Percentiles rank a stretch among this genome's conserved stretches.
These are phyloP conservation scores for Pelargonium exstipulatum DNA, from an alignment of 441 rosid species.

Conservation along the genomic window DNA sequence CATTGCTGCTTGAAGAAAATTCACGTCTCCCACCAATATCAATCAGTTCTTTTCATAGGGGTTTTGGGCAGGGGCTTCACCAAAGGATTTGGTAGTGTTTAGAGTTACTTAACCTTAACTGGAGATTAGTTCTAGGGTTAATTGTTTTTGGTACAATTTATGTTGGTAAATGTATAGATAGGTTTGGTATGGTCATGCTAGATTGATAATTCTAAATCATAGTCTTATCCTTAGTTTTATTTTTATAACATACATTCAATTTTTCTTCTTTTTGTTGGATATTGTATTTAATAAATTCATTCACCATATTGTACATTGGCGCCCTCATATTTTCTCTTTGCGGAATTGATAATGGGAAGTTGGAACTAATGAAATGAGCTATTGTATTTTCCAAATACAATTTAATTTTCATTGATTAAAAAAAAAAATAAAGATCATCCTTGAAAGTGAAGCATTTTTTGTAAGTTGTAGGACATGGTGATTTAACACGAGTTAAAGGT, in stretches of 20 bases:
- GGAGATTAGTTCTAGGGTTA: neutral
- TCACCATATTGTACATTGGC: no score
- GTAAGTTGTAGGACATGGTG: neutral
- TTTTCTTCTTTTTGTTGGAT: no score
- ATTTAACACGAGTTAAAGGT: neutral
- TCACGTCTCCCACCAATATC: neutral
- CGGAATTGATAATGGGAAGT: neutral
- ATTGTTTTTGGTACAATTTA: neutral
- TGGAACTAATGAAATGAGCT: neutral
- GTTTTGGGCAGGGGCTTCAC: neutral
- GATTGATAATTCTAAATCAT: no score
- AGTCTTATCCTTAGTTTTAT: no score
- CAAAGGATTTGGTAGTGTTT: neutral
- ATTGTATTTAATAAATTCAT: no score
- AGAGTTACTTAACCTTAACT: neutral
- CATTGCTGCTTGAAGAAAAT: neutral
- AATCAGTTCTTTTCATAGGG: neutral
- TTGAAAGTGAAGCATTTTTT: neutral
- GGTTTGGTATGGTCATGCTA: no score
- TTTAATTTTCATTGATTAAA: no score
- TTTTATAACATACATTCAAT: no score
- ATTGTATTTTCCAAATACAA: no score
- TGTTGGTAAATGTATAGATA: no score
- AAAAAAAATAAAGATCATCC: neutral
- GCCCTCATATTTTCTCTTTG: neutral